These are phyloP conservation scores for Pythium pyrilobum DNA, from an alignment of 352 stramenopile genomes.

Conservation along the genomic window DNA sequence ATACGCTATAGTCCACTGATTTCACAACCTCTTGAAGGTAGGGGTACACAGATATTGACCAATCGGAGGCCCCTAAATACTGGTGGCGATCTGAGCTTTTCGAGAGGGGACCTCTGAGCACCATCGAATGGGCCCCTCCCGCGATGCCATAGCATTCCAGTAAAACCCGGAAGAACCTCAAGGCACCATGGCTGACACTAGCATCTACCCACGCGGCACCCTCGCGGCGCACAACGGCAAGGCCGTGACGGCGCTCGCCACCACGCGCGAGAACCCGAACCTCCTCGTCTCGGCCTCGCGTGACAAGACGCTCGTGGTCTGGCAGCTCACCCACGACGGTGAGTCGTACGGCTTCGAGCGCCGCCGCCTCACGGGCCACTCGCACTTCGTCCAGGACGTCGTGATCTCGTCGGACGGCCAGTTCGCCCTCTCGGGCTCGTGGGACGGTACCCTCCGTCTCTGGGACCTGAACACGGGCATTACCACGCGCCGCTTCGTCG, in stretches of 20 bases:
- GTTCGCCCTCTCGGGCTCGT: conserved; percentile 98
- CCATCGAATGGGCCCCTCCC: too few species aligned
- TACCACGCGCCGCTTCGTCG: conserved; percentile 98
- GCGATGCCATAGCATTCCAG: conserved; percentile 4
- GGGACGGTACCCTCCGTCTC: conserved; percentile 98
- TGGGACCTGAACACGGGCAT: conserved; percentile 99
- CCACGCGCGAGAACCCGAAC: conserved; percentile 98
- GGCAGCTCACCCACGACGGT: conserved; percentile 91
- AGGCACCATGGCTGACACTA: conserved; percentile 66
- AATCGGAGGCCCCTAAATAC: too few species aligned
- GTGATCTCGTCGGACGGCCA: conserved; percentile 99
- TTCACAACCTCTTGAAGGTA: too few species aligned
- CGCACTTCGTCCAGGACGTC: conserved; percentile 99
- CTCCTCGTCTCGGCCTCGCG: conserved; percentile 97
- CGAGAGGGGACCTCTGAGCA: too few species aligned
- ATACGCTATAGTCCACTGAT: too few species aligned
- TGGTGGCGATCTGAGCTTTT: too few species aligned
- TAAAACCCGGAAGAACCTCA: conserved; percentile 24
- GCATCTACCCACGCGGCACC: conserved; percentile 84
- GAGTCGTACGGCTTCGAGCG: conserved; percentile 98
- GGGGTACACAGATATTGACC: too few species aligned
- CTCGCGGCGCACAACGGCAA: conserved; percentile 89
- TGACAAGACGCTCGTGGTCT: conserved; percentile 94
- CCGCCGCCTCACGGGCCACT: conserved; percentile 96
- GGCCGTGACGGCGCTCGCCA: conserved; percentile 94